Evolutionary conservation across 257 asterid species (phyloP).

Genomic region (Eustoma russellianum): DNA sequence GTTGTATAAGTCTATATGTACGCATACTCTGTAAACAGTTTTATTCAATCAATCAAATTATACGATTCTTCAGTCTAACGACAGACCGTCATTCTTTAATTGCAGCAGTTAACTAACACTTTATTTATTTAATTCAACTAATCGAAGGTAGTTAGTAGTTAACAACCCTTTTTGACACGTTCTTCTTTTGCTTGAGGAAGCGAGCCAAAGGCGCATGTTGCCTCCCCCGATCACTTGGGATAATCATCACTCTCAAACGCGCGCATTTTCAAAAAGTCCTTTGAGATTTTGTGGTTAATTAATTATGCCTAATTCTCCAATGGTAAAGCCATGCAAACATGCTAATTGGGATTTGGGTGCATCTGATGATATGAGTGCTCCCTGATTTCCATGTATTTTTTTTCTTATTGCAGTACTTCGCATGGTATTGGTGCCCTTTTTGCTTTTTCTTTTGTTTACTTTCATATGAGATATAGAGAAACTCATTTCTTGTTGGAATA

Average conservation of each 20-base stretch:
- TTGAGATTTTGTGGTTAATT: slow-evolving; percentile 13
- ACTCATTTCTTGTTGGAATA: too few species aligned
- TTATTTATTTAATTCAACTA: too few species aligned
- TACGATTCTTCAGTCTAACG: too few species aligned
- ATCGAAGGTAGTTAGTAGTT: too few species aligned
- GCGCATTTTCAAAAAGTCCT: slow-evolving; percentile 8
- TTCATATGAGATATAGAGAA: too few species aligned
- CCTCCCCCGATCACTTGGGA: not conserved
- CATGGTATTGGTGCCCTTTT: not conserved
- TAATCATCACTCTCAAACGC: slow-evolving; percentile 1
- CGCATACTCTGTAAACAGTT: too few species aligned
- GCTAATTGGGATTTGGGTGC: slow-evolving; percentile 17
- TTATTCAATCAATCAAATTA: too few species aligned
- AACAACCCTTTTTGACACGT: too few species aligned
- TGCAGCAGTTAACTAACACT: too few species aligned
- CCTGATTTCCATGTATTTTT: not conserved
- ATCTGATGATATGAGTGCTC: not conserved
- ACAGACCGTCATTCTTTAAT: too few species aligned
- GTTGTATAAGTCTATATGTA: too few species aligned
- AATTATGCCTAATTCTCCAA: not conserved
- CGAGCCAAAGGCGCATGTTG: slow-evolving; percentile 14
- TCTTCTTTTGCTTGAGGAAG: slow-evolving; percentile 8
- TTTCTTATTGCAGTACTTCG: not conserved
- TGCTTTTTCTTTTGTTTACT: not conserved
- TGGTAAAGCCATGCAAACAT: slow-evolving; percentile 1